Percentiles rank a stretch among this genome's conserved stretches.
phyloP scores from a whole-genome alignment of 2,329 filamentous ascomycete genomes.

The Fusarium sp. region DNA sequence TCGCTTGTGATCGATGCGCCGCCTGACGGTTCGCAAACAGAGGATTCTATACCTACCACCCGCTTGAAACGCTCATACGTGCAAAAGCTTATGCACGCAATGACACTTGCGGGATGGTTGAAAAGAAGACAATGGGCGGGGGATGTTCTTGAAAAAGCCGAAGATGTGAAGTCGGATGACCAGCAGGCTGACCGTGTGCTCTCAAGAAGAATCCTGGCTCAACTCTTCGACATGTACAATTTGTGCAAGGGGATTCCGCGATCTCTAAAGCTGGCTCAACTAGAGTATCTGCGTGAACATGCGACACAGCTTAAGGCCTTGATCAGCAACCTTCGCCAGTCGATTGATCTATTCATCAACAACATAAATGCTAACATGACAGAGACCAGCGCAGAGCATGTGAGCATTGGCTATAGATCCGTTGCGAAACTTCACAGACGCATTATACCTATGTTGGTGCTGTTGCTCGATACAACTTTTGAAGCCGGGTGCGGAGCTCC shows the following conservation, averaged over 20 bases:
- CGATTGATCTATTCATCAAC: constrained; percentile 14
- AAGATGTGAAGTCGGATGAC: background rate
- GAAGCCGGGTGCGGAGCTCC: constrained; percentile 24
- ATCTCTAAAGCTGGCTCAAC: constrained; percentile 24
- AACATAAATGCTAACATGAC: constrained; percentile 13
- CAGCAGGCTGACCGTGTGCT: background rate
- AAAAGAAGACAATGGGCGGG: constrained; percentile 24
- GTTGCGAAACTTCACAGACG: constrained; percentile 23
- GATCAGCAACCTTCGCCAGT: constrained; percentile 17
- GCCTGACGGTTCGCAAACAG: constrained; percentile 1
- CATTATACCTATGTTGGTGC: constrained; percentile 45
- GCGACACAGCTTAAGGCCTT: background rate
- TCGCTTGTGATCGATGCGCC: constrained; percentile 37
- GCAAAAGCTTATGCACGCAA: constrained; percentile 9
- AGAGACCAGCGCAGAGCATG: background rate
- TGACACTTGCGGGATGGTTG: constrained; percentile 23
- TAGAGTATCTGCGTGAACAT: constrained; percentile 23
- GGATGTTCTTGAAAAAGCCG: background rate
- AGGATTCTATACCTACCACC: constrained; percentile 3
- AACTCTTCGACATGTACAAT: constrained; percentile 22
- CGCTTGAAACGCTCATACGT: constrained; percentile 17
- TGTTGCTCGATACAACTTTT: constrained; percentile 40
- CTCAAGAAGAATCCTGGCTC: constrained; percentile 26
- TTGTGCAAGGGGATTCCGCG: constrained; percentile 32
- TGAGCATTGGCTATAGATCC: background rate